phyloP scores from a whole-genome alignment of 1,139 yeast species.

The Tardiomyces blankii region DNA sequence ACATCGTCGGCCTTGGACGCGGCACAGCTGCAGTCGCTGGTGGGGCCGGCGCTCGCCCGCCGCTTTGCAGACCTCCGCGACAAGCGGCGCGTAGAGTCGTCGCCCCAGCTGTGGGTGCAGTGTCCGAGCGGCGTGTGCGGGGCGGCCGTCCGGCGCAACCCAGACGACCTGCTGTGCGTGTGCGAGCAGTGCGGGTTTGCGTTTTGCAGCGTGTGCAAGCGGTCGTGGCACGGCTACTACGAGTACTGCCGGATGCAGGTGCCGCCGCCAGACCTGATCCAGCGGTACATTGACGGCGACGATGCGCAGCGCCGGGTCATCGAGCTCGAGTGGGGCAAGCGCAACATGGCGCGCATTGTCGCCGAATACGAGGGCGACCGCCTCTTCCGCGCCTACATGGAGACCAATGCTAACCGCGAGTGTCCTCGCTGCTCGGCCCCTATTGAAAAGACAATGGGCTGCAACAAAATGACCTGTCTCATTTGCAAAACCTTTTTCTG shows the following conservation, averaged over 20 bases:
- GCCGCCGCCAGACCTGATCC: slow-evolving; percentile 36
- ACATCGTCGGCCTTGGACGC: slow-evolving; percentile 12
- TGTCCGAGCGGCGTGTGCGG: slow-evolving; percentile 43
- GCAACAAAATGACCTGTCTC: slow-evolving; percentile 55
- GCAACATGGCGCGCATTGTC: slow-evolving; percentile 33
- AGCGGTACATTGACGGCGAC: slow-evolving; percentile 29
- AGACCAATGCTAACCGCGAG: slow-evolving; percentile 31
- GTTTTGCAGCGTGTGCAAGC: slow-evolving; percentile 48
- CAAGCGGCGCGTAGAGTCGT: slow-evolving; percentile 40
- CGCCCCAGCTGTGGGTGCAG: slow-evolving; percentile 30
- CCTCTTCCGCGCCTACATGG: slow-evolving; percentile 36
- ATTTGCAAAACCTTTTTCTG: slow-evolving; percentile 44
- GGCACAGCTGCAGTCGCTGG: slow-evolving; percentile 19
- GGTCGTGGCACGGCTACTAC: slow-evolving; percentile 56
- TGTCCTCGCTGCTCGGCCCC: slow-evolving; percentile 49
- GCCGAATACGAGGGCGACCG: slow-evolving; percentile 39
- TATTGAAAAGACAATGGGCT: slow-evolving; percentile 54
- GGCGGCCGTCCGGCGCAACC: slow-evolving; percentile 37
- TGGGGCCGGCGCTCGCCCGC: slow-evolving; percentile 25
- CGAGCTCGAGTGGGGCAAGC: slow-evolving; percentile 41
- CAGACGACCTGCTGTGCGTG: slow-evolving; percentile 41
- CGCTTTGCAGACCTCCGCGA: slow-evolving; percentile 33
- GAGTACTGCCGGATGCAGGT: slow-evolving; percentile 34
- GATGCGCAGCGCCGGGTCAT: slow-evolving; percentile 28
- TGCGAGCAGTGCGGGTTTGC: slow-evolving; percentile 47